Evolutionary conservation across 1,284 basidiomycete species (phyloP).

Genomic region (Cerrena zonata): DNA sequence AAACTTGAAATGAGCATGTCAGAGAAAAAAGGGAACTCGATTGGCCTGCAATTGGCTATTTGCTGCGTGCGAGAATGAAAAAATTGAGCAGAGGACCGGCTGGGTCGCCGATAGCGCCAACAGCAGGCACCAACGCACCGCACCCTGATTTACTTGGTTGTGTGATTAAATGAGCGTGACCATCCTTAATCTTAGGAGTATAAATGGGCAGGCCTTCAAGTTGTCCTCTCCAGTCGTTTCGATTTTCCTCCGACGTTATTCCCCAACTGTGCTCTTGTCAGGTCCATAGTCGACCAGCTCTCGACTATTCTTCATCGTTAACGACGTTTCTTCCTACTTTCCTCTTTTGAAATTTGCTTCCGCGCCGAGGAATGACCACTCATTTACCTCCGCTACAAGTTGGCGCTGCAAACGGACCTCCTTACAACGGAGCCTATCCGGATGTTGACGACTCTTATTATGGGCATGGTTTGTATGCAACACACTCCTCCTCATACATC

Average conservation of each 20-base stretch:
- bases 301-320: neutral
- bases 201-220: neutral
- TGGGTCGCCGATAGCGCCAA: neutral
- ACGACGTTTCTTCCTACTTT: neutral
- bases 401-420: neutral
- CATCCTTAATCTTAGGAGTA: neutral
- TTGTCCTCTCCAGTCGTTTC: neutral
- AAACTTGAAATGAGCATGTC: no score
- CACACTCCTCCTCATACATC: neutral
- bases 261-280: neutral
- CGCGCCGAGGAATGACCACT: constrained; percentile 3
- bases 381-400: constrained; percentile 3
- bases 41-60: no score
- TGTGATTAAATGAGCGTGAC: neutral
- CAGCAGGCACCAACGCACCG: constrained; percentile 1
- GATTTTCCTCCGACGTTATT: neutral
- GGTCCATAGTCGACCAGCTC: neutral
- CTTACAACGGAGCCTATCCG: neutral
- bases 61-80: constrained; percentile 3
- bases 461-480: neutral
- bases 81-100: neutral
- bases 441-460: neutral
- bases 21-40: no score
- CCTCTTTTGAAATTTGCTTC: constrained; percentile 3
- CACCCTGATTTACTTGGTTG: neutral